Evolutionary conservation across 805 yeast species (phyloP).

Genomic region (Kodamaea kakaduensis): DNA sequence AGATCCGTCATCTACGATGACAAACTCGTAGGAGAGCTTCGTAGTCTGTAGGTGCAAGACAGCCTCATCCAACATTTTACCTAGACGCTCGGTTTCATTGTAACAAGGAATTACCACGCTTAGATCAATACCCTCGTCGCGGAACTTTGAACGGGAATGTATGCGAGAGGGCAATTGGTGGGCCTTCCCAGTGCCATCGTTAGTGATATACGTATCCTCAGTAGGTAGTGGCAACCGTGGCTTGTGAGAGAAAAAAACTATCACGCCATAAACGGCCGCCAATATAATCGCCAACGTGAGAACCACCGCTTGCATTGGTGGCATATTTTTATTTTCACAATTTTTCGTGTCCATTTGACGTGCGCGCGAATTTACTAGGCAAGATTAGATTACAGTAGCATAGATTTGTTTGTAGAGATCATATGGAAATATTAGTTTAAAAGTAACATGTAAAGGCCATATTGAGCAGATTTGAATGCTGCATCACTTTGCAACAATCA

Average conservation of each 20-base stretch:
- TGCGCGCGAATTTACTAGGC: background rate
- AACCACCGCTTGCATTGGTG: constrained; percentile 2
- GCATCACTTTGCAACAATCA: no score
- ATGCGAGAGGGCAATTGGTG: constrained; percentile 34
- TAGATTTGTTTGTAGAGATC: no score
- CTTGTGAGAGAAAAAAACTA: constrained; percentile 53
- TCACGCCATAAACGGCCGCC: constrained; percentile 31
- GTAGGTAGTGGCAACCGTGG: constrained; percentile 55
- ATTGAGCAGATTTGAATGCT: no score
- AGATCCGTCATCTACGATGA: constrained; percentile 92
- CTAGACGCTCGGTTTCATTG: constrained; percentile 75
- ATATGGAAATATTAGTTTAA: no score
- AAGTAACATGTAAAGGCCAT: no score
- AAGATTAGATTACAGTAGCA: no score
- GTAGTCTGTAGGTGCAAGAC: constrained; percentile 47
- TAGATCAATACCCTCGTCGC: constrained; percentile 44
- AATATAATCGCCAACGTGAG: constrained; percentile 12
- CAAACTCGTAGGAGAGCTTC: constrained; percentile 56
- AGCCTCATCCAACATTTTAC: constrained; percentile 67
- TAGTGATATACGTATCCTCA: constrained; percentile 53
- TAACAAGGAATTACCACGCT: constrained; percentile 91
- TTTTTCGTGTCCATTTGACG: constrained; percentile 5
- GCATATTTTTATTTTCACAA: no score
- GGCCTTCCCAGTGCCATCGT: constrained; percentile 29
- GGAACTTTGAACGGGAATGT: constrained; percentile 15